Evolutionary conservation across 2,329 filamentous ascomycete genomes (phyloP).

Genomic region (Fusarium anguioides): DNA sequence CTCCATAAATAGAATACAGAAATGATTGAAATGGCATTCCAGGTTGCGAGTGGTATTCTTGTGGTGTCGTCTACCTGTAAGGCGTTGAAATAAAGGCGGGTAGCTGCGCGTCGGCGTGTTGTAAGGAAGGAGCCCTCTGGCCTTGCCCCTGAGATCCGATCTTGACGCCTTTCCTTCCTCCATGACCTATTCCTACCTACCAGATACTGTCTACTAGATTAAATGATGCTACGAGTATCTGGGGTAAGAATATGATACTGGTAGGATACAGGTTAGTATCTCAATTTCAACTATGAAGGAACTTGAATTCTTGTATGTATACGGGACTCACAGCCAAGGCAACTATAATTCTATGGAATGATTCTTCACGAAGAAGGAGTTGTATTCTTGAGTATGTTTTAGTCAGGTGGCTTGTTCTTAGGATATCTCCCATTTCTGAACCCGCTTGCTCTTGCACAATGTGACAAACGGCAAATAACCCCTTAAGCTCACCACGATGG

Average conservation of each 20-base stretch:
- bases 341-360: neutral
- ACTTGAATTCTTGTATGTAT: neutral
- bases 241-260: too few species aligned
- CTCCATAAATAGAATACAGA: too few species aligned
- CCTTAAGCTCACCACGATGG: slow-evolving; percentile 5
- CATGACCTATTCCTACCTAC: neutral
- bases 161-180: neutral
- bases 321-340: neutral
- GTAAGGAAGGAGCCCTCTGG: neutral
- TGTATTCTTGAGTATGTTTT: neutral
- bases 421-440: neutral
- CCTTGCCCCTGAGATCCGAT: neutral
- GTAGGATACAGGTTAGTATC: neutral
- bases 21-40: neutral
- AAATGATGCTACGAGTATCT: too few species aligned
- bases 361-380: neutral
- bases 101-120: neutral
- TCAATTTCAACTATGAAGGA: neutral
- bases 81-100: neutral
- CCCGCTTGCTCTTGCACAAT: neutral
- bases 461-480: neutral
- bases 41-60: too few species aligned
- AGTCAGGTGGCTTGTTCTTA: neutral
- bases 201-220: too few species aligned
- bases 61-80: neutral